phyloP scores from a whole-genome alignment of 2,329 filamentous ascomycete genomes.

The Colletotrichum graminicola region DNA sequence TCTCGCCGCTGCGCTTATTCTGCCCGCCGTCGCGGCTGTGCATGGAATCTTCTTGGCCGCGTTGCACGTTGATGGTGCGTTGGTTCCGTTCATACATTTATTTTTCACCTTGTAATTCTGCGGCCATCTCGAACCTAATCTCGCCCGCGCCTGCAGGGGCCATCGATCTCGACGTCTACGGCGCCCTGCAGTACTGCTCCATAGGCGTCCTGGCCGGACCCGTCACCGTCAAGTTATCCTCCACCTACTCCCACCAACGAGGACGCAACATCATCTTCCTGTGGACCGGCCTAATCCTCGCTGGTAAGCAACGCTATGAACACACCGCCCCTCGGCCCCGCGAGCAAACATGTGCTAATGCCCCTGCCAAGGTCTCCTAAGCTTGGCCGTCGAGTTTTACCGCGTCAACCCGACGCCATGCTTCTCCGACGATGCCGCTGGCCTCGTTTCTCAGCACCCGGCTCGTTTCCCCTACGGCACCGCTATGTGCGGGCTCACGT shows the following conservation, averaged over 20 bases:
- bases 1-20: conserved; percentile 71
- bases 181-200: conserved; percentile 75
- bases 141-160: conserved; percentile 58
- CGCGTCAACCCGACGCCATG: conserved; percentile 62
- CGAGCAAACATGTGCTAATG: not conserved
- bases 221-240: conserved; percentile 70
- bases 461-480: conserved; percentile 59
- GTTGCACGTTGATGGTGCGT: conserved; percentile 67
- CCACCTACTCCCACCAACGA: conserved; percentile 73
- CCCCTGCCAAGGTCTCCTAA: conserved; percentile 63
- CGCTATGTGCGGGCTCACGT: conserved; percentile 61
- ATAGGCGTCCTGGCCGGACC: conserved; percentile 75
- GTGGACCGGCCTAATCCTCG: conserved; percentile 72
- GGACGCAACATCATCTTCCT: conserved; percentile 76
- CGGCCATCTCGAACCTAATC: not conserved
- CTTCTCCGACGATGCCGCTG: conserved; percentile 52
- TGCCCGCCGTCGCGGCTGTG: conserved; percentile 73
- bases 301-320: conserved; percentile 56
- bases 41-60: conserved; percentile 73
- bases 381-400: conserved; percentile 74
- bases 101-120: no score
- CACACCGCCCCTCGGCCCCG: not conserved
- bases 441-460: conserved; percentile 51
- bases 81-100: conserved; percentile 45
- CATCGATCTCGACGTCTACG: conserved; percentile 77